Conservation (phyloP, 2,329 filamentous ascomycete genomes). For the Biscogniauxia marginata region DNA sequence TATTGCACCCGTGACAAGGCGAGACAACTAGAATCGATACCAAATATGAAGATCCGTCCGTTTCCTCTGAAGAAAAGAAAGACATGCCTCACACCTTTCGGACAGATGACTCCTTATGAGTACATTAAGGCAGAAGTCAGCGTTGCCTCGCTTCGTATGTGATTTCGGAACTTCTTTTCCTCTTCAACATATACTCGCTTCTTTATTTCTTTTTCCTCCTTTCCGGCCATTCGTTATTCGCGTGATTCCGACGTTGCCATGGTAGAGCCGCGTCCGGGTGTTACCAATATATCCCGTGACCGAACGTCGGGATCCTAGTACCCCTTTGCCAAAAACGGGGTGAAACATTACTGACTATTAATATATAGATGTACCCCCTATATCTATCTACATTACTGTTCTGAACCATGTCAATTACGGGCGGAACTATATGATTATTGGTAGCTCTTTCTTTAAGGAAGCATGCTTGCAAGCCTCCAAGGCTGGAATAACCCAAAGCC, state of each 20-base stretch:
- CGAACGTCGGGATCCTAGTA: background rate
- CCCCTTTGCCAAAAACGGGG: background rate
- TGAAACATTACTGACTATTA: background rate
- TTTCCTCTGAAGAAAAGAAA: background rate
- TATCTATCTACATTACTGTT: background rate
- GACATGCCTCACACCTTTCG: background rate
- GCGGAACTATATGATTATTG: background rate
- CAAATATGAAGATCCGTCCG: background rate
- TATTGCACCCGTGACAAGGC: background rate
- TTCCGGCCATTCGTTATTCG: background rate
- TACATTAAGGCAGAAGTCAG: background rate
- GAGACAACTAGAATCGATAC: background rate
- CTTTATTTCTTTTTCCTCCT: background rate
- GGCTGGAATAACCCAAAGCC: background rate
- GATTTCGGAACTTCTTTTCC: background rate
- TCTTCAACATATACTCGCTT: background rate
- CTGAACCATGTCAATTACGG: background rate
- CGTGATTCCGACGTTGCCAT: background rate
- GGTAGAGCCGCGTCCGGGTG: background rate
- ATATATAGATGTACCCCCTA: background rate
- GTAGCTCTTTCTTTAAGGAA: background rate
- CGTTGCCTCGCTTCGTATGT: background rate
- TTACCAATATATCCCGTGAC: background rate
- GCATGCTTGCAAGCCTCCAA: background rate
- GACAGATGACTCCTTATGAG: background rate